phyloP scores from a whole-genome alignment of 1,284 basidiomycete species.

The Boletus sp. region DNA sequence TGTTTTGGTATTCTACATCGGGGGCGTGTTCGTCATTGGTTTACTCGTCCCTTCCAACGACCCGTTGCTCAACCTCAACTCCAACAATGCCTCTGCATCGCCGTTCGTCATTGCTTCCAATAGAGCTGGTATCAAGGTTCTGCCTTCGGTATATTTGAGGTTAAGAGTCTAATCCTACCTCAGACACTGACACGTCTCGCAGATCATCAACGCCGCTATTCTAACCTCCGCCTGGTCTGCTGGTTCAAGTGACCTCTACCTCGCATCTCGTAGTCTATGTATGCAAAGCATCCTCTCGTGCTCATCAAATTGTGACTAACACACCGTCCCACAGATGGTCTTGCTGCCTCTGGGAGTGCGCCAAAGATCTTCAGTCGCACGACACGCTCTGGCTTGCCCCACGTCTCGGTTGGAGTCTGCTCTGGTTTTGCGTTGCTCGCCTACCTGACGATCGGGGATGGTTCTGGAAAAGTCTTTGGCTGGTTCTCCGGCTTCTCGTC shows the following conservation, averaged over 20 bases:
- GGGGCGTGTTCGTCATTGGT: conserved; percentile 46
- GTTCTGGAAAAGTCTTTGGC: conserved; percentile 51
- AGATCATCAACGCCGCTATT: conserved; percentile 63
- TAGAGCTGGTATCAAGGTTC: conserved; percentile 47
- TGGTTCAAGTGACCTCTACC: conserved; percentile 26
- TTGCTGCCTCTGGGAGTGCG: conserved; percentile 57
- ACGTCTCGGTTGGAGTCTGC: conserved; percentile 48
- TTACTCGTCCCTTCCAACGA: conserved; percentile 49
- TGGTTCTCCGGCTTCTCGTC: conserved; percentile 52
- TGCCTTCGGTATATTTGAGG: conserved; percentile 39
- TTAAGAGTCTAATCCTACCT: background rate
- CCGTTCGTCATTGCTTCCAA: conserved; percentile 54
- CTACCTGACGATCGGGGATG: conserved; percentile 44
- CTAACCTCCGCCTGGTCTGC: conserved; percentile 61
- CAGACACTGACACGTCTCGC: background rate
- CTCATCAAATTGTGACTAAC: background rate
- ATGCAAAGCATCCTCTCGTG: background rate
- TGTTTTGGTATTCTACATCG: conserved; percentile 50
- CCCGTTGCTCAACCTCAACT: conserved; percentile 32
- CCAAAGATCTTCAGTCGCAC: conserved; percentile 53
- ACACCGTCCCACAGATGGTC: conserved; percentile 41
- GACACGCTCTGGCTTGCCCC: conserved; percentile 56
- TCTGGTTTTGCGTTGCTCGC: conserved; percentile 52
- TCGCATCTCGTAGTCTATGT: conserved; percentile 27
- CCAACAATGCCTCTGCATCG: conserved; percentile 36